Base-by-base conservation (phyloP, 805 yeast genomes). In the Pichia exigua region DNA sequence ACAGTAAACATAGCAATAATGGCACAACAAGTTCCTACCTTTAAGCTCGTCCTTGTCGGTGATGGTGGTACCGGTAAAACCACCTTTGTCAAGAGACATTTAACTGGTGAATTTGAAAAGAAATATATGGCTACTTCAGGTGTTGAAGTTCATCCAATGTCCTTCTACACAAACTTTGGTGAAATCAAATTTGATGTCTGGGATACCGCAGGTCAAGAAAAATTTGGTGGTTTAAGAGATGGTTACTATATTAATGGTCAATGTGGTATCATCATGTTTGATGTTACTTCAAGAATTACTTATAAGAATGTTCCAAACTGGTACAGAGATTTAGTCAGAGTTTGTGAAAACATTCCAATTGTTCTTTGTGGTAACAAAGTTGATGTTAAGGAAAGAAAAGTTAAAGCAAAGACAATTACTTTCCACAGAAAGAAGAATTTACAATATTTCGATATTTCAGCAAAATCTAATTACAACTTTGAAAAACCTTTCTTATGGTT, bases 11-110 rank as follows among this genome's bases (percentile, higher is more conserved):
- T 1, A 22, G 42, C 43, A 28, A 46, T 18, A 44, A 82, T 83
- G 65, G 66, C 68, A 50, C 64, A 59, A 52, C 76, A 75, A 66
- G 95, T 90, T 73, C 98, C 99, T 64, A 88, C 96, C 61, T 94
- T 94, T 76, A 94, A 94, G 80, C 83, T 94, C 73, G 99, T 94
- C 66, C 84, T 94, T 68, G 99, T 94, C 76, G 99, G 99, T 73
- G 99, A 94, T 72, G 99, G 99, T 81, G 99, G 99, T 83, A 94
- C 99, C 74, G 99, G 99, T 78, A 94, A 94, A 85, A 94, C 99
- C 79, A 94, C 99, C 54, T 94, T 94, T 66, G 99, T 94, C 73
- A 94, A 95, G 82, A 91, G 99, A 81, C 99, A 94, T 76, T 83
- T 91, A 75, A 92, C 99, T 59, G 96, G 99, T 78, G 99, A 94